A percentile compares a stretch with the other conserved stretches of the same genome.
These are phyloP conservation scores for Fistulifera solaris DNA, from an alignment of 108 stramenopile genomes.

Conservation along the genomic window DNA sequence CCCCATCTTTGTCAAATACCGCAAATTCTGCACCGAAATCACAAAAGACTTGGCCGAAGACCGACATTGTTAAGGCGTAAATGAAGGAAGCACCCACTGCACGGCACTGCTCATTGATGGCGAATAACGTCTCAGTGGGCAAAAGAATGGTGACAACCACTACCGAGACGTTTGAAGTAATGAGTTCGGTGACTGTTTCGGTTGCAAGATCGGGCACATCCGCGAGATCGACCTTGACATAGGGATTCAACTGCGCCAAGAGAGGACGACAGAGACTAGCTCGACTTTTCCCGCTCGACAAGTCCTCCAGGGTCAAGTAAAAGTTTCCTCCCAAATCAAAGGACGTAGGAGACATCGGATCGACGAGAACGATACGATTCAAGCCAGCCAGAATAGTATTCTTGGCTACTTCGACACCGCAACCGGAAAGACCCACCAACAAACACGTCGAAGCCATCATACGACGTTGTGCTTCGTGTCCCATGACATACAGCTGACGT, in stretches of 20 bases:
- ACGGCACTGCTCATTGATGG: conserved; percentile 70
- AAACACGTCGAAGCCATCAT: conserved; percentile 91
- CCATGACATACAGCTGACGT: conserved; percentile 99
- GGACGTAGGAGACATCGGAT: conserved; percentile 50
- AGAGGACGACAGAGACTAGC: conserved; percentile 45
- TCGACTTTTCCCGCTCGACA: conserved; percentile 14
- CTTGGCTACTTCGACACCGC: conserved; percentile 93
- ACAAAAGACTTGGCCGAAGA: conserved; percentile 91
- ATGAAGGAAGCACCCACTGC: conserved; percentile 61
- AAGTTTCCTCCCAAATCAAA: conserved; percentile 86
- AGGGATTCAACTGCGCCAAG: conserved; percentile 81
- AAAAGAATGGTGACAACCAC: conserved; percentile 68
- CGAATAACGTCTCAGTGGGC: conserved; percentile 44
- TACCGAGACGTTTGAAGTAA: conserved; percentile 37
- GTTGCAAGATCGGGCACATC: conserved; percentile 40
- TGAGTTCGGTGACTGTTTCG: conserved; percentile 35
- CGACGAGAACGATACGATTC: conserved; percentile 52
- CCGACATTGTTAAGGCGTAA: conserved; percentile 62
- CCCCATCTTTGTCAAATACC: conserved; percentile 88
- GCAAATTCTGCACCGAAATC: conserved; percentile 91
- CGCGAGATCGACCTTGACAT: conserved; percentile 54
- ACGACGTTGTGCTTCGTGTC: conserved; percentile 94
- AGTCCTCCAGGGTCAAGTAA: conserved; percentile 33
- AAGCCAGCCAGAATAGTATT: conserved; percentile 94
- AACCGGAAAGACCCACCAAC: conserved; percentile 82